phyloP scores from a whole-genome alignment of 1,139 yeast genomes.

The Kurtzmaniella quercitrusa region DNA sequence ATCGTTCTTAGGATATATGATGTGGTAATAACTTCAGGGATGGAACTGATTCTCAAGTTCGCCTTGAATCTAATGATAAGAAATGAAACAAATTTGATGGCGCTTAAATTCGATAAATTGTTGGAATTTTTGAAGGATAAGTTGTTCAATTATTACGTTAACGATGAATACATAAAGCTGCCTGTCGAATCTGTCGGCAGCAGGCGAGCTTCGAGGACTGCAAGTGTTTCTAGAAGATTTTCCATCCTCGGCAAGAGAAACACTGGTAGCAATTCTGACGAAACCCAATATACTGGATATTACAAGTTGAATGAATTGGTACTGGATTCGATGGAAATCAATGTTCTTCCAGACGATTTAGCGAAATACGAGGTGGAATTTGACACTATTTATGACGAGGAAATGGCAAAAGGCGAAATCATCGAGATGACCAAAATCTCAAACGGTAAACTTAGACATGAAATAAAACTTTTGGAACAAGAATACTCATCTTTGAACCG shows the following conservation, averaged over 20 bases:
- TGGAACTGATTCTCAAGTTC: constrained; percentile 76
- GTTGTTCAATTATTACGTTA: constrained; percentile 66
- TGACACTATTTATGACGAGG: constrained; percentile 65
- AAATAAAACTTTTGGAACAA: constrained; percentile 70
- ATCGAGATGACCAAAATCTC: constrained; percentile 58
- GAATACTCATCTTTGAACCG: constrained; percentile 65
- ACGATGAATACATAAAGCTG: constrained; percentile 29
- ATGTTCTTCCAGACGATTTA: constrained; percentile 67
- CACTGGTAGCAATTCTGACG: constrained; percentile 5
- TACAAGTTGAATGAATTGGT: constrained; percentile 73
- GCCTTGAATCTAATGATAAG: constrained; percentile 72
- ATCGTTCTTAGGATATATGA: constrained; percentile 82
- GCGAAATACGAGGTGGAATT: constrained; percentile 70
- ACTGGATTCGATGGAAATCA: constrained; percentile 69
- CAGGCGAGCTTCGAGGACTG: constrained; percentile 10
- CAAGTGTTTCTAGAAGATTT: constrained; percentile 15
- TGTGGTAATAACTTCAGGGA: constrained; percentile 81
- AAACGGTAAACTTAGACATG: constrained; percentile 71
- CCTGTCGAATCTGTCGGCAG: constrained; percentile 13
- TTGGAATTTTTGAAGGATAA: constrained; percentile 74
- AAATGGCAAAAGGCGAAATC: constrained; percentile 64
- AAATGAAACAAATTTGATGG: constrained; percentile 56
- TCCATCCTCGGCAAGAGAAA: constrained; percentile 16
- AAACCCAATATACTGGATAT: constrained; percentile 17
- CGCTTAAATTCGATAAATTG: constrained; percentile 68